Percentiles rank a stretch among this genome's conserved stretches.
These are phyloP conservation scores for Odontarrhena argentea DNA, from an alignment of 345 rosid species.

Conservation along the genomic window DNA sequence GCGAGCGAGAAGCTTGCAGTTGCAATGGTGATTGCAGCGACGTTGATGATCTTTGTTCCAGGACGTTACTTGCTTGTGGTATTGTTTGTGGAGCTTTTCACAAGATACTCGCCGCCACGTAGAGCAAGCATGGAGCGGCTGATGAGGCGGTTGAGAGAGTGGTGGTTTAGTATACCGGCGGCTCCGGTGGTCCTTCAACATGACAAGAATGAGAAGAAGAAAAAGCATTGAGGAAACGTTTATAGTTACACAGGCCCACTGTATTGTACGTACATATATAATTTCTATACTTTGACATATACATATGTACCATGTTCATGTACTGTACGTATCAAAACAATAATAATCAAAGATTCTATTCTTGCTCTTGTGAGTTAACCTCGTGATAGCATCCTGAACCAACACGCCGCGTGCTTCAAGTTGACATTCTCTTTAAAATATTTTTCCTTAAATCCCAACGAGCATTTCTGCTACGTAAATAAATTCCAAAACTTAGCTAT, in stretches of 20 bases:
- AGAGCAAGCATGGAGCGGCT: slow-evolving; percentile 70
- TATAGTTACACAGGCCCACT: not conserved
- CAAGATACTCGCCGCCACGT: slow-evolving; percentile 78
- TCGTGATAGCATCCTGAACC: too few species aligned
- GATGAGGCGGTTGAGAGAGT: slow-evolving; percentile 81
- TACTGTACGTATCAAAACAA: too few species aligned
- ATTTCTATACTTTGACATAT: too few species aligned
- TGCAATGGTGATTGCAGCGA: slow-evolving; percentile 53
- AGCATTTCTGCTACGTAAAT: too few species aligned
- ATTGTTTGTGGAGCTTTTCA: slow-evolving; percentile 67
- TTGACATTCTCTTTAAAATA: too few species aligned
- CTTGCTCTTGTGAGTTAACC: too few species aligned
- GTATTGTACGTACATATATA: too few species aligned
- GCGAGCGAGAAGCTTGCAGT: slow-evolving; percentile 79
- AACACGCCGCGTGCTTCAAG: too few species aligned
- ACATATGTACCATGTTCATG: too few species aligned
- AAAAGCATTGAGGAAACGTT: slow-evolving; percentile 49
- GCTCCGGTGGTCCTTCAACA: slow-evolving; percentile 80
- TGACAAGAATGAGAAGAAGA: slow-evolving; percentile 73
- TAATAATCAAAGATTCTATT: too few species aligned
- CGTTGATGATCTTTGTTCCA: slow-evolving; percentile 57
- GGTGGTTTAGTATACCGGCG: slow-evolving; percentile 99
- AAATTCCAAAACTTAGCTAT: too few species aligned
- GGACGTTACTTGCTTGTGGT: slow-evolving; percentile 55
- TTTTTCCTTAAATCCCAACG: too few species aligned